These are phyloP conservation scores for Phytophthora niederhauseri DNA, from an alignment of 352 stramenopile species.

Conservation along the genomic window DNA sequence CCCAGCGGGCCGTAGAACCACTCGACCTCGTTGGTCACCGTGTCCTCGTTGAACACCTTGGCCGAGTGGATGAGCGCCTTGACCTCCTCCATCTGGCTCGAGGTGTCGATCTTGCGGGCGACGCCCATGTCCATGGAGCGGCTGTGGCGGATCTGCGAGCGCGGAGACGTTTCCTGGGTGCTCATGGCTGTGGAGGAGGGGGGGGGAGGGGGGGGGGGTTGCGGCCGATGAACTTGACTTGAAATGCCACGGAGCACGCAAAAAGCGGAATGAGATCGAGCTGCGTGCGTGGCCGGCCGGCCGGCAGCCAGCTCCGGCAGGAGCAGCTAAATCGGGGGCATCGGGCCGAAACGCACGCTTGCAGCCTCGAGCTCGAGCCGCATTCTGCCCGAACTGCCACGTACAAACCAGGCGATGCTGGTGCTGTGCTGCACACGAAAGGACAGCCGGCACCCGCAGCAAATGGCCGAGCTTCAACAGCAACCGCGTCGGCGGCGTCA, in stretches of 20 bases:
- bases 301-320: too few species aligned
- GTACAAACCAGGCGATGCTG: neutral
- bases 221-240: constrained; percentile 18
- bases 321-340: neutral
- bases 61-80: constrained; percentile 57
- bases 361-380: neutral
- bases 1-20: constrained; percentile 86
- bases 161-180: constrained; percentile 34
- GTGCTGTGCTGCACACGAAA: constrained; percentile 35
- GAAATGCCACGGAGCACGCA: constrained; percentile 35
- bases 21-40: constrained; percentile 72
- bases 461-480: constrained; percentile 39
- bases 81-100: constrained; percentile 73
- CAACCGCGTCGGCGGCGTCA: constrained; percentile 32
- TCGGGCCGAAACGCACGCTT: neutral
- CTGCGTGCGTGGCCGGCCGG: constrained; percentile 7
- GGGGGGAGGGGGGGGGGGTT: neutral
- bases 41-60: constrained; percentile 64
- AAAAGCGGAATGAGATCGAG: constrained; percentile 38
- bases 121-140: constrained; percentile 71
- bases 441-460: constrained; percentile 19
- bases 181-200: constrained; percentile 26
- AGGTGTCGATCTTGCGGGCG: constrained; percentile 56
- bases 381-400: neutral
- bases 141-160: constrained; percentile 44